phyloP scores from a whole-genome alignment of 2,329 filamentous ascomycete species.

The Penicillium sp. region DNA sequence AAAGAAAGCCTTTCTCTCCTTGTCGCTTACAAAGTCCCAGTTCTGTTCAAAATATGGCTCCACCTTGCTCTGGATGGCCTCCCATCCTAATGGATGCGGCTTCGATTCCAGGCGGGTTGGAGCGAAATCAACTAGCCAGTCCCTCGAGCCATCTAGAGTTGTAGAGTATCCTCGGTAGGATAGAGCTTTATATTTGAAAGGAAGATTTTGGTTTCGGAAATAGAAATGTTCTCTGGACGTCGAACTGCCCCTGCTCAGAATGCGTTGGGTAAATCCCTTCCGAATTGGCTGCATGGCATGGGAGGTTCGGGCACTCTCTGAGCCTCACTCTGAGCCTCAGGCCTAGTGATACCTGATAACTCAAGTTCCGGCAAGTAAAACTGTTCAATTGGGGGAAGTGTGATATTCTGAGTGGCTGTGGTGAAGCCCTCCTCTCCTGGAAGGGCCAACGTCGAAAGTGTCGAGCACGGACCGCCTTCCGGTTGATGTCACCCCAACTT shows the following conservation, averaged over 20 bases:
- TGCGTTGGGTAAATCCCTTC: neutral
- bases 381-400: neutral
- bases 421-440: neutral
- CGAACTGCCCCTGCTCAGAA: neutral
- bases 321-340: neutral
- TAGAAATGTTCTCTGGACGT: neutral
- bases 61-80: conserved; percentile 17
- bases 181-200: neutral
- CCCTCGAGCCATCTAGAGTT: neutral
- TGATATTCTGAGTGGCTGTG: neutral
- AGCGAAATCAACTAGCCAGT: conserved; percentile 3
- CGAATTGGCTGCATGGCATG: neutral
- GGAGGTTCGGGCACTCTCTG: neutral
- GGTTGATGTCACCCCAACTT: neutral
- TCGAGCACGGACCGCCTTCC: neutral
- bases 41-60: conserved; percentile 20
- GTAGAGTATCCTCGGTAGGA: conserved; percentile 6
- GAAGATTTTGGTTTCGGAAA: neutral
- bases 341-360: no score
- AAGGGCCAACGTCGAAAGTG: neutral
- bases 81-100: conserved; percentile 18
- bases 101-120: conserved; percentile 16
- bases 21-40: conserved; percentile 20
- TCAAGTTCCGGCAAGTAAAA: neutral
- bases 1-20: conserved; percentile 17